A percentile compares a stretch with the other conserved stretches of the same genome.
These are phyloP conservation scores for Chenopodium album DNA, from an alignment of 148 eudicot genomes.

Conservation along the genomic window DNA sequence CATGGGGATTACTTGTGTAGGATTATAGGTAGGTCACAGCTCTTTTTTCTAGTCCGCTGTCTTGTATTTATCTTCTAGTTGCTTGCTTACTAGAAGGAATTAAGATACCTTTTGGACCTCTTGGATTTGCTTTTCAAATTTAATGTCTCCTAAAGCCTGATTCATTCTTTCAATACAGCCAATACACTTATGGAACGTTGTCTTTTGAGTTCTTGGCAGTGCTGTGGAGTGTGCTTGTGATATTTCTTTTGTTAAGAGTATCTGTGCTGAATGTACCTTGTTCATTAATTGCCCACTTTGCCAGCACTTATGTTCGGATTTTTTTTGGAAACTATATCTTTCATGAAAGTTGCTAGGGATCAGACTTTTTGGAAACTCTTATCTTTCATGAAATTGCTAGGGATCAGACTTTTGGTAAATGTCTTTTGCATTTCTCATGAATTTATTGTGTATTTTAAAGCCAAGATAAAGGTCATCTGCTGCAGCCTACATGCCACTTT, in stretches of 20 bases:
- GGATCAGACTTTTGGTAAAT: background rate
- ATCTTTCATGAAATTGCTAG: background rate
- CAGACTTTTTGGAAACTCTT: background rate
- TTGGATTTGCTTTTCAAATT: background rate
- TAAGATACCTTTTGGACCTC: background rate
- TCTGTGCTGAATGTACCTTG: background rate
- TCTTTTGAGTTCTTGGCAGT: background rate
- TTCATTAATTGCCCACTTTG: background rate
- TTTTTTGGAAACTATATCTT: background rate
- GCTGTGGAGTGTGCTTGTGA: background rate
- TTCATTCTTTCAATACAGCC: background rate
- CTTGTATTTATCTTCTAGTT: background rate
- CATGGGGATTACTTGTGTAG: background rate
- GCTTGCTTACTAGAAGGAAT: background rate
- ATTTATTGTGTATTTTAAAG: too few species aligned
- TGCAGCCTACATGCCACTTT: too few species aligned
- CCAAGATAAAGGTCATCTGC: too few species aligned
- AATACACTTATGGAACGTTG: background rate
- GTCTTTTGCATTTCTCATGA: background rate
- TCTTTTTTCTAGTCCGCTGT: background rate
- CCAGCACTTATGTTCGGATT: background rate
- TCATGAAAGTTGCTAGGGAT: background rate
- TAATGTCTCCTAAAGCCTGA: background rate
- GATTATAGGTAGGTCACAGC: background rate
- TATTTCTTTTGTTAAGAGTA: background rate